phyloP scores from a whole-genome alignment of 805 yeast genomes.

The Cyberlindnera nakhonratchasimensis region DNA sequence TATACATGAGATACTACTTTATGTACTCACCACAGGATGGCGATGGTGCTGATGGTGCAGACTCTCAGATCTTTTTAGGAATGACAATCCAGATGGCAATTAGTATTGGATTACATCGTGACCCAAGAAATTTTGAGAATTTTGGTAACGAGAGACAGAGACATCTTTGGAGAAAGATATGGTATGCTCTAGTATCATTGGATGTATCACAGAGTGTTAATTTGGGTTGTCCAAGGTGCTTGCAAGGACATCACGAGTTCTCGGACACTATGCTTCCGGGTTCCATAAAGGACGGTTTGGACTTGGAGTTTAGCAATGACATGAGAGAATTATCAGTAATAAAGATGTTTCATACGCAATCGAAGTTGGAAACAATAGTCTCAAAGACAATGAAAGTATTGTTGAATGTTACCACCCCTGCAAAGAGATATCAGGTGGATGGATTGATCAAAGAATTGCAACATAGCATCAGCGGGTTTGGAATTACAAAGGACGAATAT shows the following conservation, averaged over 20 bases:
- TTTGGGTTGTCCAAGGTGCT: slow-evolving; percentile 38
- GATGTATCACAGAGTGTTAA: slow-evolving; percentile 43
- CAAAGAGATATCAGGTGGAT: slow-evolving; percentile 39
- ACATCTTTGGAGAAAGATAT: slow-evolving; percentile 55
- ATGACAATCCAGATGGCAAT: slow-evolving; percentile 64
- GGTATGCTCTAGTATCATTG: slow-evolving; percentile 45
- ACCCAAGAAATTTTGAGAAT: slow-evolving; percentile 52
- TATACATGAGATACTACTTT: slow-evolving; percentile 53
- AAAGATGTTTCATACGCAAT: slow-evolving; percentile 43
- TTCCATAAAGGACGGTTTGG: slow-evolving; percentile 25
- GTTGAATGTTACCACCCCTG: slow-evolving; percentile 37
- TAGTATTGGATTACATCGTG: slow-evolving; percentile 65
- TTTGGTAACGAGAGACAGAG: slow-evolving; percentile 36
- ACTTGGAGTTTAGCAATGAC: slow-evolving; percentile 28
- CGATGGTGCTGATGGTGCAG: slow-evolving; percentile 56
- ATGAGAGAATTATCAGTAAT: slow-evolving; percentile 45
- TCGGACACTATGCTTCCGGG: slow-evolving; percentile 43
- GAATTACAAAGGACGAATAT: slow-evolving; percentile 28
- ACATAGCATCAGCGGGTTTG: slow-evolving; percentile 33
- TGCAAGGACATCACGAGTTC: slow-evolving; percentile 36
- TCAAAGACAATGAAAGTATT: slow-evolving; percentile 38
- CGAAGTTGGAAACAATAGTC: slow-evolving; percentile 42
- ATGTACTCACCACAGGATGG: slow-evolving; percentile 58
- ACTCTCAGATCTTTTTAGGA: slow-evolving; percentile 51
- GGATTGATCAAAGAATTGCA: slow-evolving; percentile 32